These are phyloP conservation scores for Polyporus tsugae DNA, from an alignment of 1,284 basidiomycete species.

Conservation along the genomic window DNA sequence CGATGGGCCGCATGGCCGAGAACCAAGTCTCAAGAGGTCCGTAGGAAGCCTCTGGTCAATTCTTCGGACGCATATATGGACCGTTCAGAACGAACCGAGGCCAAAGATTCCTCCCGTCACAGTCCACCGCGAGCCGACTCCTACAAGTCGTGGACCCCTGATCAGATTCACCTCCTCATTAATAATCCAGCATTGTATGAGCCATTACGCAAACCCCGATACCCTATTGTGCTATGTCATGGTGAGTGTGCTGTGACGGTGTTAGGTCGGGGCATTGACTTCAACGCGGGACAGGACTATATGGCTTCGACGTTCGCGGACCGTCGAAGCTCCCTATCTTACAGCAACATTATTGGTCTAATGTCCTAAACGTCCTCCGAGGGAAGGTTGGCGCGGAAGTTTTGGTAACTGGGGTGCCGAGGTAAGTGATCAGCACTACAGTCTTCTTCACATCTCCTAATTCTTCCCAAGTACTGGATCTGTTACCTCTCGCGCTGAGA, in stretches of 20 bases:
- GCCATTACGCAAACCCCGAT: conserved; percentile 80
- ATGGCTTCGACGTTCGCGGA: conserved; percentile 92
- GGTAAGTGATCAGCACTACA: conserved; percentile 56
- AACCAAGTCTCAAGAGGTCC: neutral
- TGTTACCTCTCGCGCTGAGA: conserved; percentile 84
- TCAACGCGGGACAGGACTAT: conserved; percentile 69
- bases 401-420: conserved; percentile 94
- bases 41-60: conserved; percentile 7
- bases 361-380: conserved; percentile 85
- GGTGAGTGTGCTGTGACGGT: conserved; percentile 59
- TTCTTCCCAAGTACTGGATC: conserved; percentile 82
- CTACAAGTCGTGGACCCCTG: conserved; percentile 39
- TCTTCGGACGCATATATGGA: conserved; percentile 9
- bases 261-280: conserved; percentile 21
- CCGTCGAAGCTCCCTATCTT: conserved; percentile 80
- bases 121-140: conserved; percentile 7
- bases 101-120: conserved; percentile 10
- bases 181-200: conserved; percentile 77
- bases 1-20: conserved; percentile 29
- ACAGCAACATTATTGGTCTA: conserved; percentile 95
- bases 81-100: conserved; percentile 7
- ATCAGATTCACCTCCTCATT: conserved; percentile 79
- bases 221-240: conserved; percentile 95
- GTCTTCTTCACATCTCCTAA: neutral
- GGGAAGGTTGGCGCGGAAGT: conserved; percentile 91